phyloP scores from a whole-genome alignment of 352 stramenopile genomes.

The Phytophthora gonapodyides region DNA sequence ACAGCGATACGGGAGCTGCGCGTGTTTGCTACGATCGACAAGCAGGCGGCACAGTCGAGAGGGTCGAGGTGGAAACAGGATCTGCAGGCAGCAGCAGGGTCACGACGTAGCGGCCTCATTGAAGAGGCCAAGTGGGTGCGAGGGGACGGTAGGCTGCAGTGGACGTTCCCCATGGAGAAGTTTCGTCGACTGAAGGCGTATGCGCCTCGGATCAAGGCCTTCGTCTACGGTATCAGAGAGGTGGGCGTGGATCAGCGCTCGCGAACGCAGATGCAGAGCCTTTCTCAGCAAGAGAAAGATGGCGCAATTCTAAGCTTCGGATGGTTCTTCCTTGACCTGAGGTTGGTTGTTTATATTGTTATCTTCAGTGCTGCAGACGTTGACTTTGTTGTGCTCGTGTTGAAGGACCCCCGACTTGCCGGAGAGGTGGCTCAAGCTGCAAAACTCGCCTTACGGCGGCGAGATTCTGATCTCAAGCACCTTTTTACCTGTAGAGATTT shows the following conservation, averaged over 20 bases:
- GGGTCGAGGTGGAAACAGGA: slow-evolving; percentile 63
- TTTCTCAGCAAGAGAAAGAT: slow-evolving; percentile 32
- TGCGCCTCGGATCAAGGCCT: slow-evolving; percentile 66
- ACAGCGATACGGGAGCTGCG: slow-evolving; percentile 53
- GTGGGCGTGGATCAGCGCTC: slow-evolving; percentile 22
- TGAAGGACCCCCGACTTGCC: slow-evolving; percentile 72
- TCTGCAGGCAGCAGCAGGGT: slow-evolving; percentile 8
- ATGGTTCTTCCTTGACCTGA: slow-evolving; percentile 85
- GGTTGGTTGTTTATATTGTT: slow-evolving; percentile 32
- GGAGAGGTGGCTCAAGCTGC: slow-evolving; percentile 69
- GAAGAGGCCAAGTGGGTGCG: slow-evolving; percentile 60
- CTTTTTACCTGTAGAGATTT: slow-evolving; percentile 30
- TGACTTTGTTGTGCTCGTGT: not conserved
- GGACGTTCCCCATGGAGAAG: slow-evolving; percentile 61
- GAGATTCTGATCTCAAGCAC: slow-evolving; percentile 67
- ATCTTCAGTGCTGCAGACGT: not conserved
- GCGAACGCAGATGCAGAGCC: slow-evolving; percentile 19
- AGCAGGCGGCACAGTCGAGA: slow-evolving; percentile 53
- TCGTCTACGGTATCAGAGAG: slow-evolving; percentile 64
- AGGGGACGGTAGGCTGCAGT: slow-evolving; percentile 57
- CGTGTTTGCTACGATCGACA: slow-evolving; percentile 61
- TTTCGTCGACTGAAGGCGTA: slow-evolving; percentile 75
- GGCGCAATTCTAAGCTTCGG: slow-evolving; percentile 63
- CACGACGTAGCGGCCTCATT: slow-evolving; percentile 47
- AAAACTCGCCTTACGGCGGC: slow-evolving; percentile 71